Base-by-base conservation (phyloP, 179 eudicot genomes). In the Vitellaria paradoxa region DNA sequence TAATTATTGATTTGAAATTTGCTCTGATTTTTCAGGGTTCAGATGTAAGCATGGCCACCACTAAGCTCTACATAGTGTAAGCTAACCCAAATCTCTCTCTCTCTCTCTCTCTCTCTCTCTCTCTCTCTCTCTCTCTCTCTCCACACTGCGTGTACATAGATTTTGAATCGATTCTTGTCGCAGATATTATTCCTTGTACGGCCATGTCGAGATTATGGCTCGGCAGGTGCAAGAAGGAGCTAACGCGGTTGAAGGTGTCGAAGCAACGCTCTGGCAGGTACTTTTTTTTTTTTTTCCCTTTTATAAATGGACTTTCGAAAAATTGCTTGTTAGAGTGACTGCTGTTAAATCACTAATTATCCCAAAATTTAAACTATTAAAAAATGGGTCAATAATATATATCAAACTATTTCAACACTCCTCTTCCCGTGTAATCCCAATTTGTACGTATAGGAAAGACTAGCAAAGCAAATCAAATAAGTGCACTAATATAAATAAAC, bases 261-360 rank as follows among this genome's bases (percentile, higher is more conserved):
- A 76, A 76, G 79, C 79, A 18, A 76, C 73, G 21, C 79, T 76
- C 8, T 87, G 90, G 90, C 81, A 72, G 86, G 90, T 85, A 76
- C 12, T 20, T 61, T 24, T 15, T 5, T 11, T 21, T 11, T 30
- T 30, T 30, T 1, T 30, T 30, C 2, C 37, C 14, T 37, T 68
- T 12, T 42, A 14, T 49, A 5, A 10, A 73, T 56, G 5, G 7
- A 46, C 71, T 26, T 24, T 65, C 15, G 24, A 17, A 61, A 61
- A 63, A n/a, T 9, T 59, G 53, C 26, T 30, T 6, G 20, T 47
- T 18, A 21, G 21, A 45, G 47, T 60, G 68, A 52, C 2, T 30
- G 37, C 37, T 30, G 37, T 14, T 0, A 11, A 30, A 45, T n/a
- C n/a, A n/a, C 61, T 14, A 56, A 15, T 6, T n/a, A 62, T 7